Conservation (phyloP, 2,329 filamentous ascomycete species). For the Botrytis porri region DNA sequence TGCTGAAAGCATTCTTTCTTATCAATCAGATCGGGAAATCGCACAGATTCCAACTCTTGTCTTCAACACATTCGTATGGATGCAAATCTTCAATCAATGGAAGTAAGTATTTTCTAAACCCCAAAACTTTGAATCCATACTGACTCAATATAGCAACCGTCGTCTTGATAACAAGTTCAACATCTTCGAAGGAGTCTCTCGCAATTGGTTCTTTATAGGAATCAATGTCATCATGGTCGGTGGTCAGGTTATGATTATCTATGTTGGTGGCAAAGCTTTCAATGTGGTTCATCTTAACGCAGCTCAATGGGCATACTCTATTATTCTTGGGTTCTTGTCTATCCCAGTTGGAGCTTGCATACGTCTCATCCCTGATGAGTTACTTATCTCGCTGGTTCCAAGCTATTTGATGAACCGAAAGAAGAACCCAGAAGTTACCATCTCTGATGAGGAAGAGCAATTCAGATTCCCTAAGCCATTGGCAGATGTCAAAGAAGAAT, state of each 20-base stretch:
- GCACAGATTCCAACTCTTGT: slow-evolving; percentile 72
- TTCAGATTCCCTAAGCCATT: slow-evolving; percentile 71
- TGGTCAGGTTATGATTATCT: slow-evolving; percentile 86
- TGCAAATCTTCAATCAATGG: slow-evolving; percentile 98
- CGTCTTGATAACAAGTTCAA: slow-evolving; percentile 94
- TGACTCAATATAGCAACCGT: slow-evolving; percentile 61
- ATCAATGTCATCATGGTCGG: slow-evolving; percentile 87
- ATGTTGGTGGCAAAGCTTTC: slow-evolving; percentile 79
- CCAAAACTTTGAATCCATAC: slow-evolving; percentile 3
- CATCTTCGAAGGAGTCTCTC: slow-evolving; percentile 82
- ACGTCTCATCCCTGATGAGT: slow-evolving; percentile 73
- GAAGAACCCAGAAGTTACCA: slow-evolving; percentile 45
- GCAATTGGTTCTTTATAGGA: slow-evolving; percentile 83
- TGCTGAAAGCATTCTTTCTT: slow-evolving; percentile 57
- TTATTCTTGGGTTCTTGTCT: slow-evolving; percentile 80
- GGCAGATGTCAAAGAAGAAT: slow-evolving; percentile 73
- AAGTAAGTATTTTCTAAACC: slow-evolving; percentile 60
- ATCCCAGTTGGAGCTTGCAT: slow-evolving; percentile 80
- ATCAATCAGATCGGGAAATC: slow-evolving; percentile 46
- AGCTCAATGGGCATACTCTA: slow-evolving; percentile 83
- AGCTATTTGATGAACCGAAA: slow-evolving; percentile 33
- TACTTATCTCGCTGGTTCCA: slow-evolving; percentile 35
- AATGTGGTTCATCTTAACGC: slow-evolving; percentile 57
- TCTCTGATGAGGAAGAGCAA: slow-evolving; percentile 62
- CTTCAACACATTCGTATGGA: slow-evolving; percentile 99